Evolutionary conservation across 2,329 filamentous ascomycete species (phyloP).

Genomic region (Truncatella angustata): DNA sequence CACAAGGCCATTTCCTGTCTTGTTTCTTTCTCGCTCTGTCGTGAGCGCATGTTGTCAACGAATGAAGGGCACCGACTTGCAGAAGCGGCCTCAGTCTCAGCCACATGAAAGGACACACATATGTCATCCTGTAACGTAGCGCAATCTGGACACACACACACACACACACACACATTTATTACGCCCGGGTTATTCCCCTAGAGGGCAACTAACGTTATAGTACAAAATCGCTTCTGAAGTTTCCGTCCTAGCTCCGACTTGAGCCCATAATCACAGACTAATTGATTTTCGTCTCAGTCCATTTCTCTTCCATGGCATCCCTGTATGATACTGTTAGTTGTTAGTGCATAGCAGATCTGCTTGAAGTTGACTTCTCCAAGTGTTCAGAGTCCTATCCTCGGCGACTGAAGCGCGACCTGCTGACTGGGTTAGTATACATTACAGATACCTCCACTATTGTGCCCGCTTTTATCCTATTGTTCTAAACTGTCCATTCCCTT

Average conservation of each 20-base stretch:
- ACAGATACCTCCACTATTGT: neutral
- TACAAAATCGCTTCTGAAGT: neutral
- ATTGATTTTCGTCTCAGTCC: neutral
- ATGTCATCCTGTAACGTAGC: too few species aligned
- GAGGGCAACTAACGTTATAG: conserved; percentile 4
- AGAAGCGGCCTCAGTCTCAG: too few species aligned
- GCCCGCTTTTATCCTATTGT: neutral
- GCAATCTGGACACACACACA: too few species aligned
- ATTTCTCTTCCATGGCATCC: neutral
- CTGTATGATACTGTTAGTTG: neutral
- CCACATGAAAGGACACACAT: too few species aligned
- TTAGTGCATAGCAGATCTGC: conserved; percentile 2
- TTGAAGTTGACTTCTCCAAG: conserved; percentile 2
- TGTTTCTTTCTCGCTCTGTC: too few species aligned
- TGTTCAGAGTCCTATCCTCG: conserved; percentile 8
- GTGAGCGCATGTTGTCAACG: too few species aligned
- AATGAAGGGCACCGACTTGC: too few species aligned
- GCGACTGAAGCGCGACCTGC: conserved; percentile 7
- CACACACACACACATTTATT: conserved; percentile 2
- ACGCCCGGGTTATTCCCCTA: conserved; percentile 6
- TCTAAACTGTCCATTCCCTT: neutral
- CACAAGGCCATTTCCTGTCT: too few species aligned
- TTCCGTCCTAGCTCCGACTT: neutral
- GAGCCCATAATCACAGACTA: neutral
- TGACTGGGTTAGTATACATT: conserved; percentile 1